These are phyloP conservation scores for Patellaria atrata DNA, from an alignment of 495 filamentous ascomycete genomes.

Conservation along the genomic window DNA sequence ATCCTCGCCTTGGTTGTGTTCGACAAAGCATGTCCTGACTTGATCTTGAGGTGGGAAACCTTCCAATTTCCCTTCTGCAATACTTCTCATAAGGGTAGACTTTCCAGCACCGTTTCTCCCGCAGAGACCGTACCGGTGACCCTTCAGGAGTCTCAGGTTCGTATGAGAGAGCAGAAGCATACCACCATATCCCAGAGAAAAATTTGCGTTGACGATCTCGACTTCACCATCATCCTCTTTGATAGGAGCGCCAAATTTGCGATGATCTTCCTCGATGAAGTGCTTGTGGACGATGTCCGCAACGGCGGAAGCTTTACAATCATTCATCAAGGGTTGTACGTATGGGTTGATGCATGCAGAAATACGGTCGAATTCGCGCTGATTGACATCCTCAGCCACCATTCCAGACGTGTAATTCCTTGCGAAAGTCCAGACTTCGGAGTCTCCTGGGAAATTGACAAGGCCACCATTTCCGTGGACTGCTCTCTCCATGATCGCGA, in stretches of 20 bases:
- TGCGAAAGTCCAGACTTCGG: slow-evolving; percentile 48
- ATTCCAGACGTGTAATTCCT: slow-evolving; percentile 69
- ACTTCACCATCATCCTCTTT: slow-evolving; percentile 75
- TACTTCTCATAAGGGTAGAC: slow-evolving; percentile 95
- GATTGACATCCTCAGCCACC: slow-evolving; percentile 80
- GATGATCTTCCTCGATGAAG: slow-evolving; percentile 68
- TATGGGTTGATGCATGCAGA: slow-evolving; percentile 53
- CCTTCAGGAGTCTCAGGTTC: slow-evolving; percentile 84
- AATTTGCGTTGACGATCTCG: slow-evolving; percentile 95
- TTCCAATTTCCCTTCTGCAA: slow-evolving; percentile 88
- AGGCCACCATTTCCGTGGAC: slow-evolving; percentile 55
- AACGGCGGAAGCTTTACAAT: slow-evolving; percentile 41
- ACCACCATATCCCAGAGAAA: slow-evolving; percentile 94
- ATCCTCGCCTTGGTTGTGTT: slow-evolving; percentile 97
- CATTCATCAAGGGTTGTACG: slow-evolving; percentile 51
- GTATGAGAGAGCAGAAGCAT: slow-evolving; percentile 97
- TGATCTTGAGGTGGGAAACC: slow-evolving; percentile 87
- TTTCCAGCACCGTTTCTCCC: slow-evolving; percentile 96
- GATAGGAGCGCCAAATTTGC: slow-evolving; percentile 71
- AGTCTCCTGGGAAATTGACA: slow-evolving; percentile 39
- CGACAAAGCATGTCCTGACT: slow-evolving; percentile 92
- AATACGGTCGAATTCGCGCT: slow-evolving; percentile 63
- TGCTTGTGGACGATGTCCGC: slow-evolving; percentile 50
- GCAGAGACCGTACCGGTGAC: slow-evolving; percentile 92
- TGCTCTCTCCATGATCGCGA: slow-evolving; percentile 55